These are phyloP conservation scores for Umbelopsis vinacea DNA, from an alignment of 192 early-diverging fungal genomes.

Conservation along the genomic window DNA sequence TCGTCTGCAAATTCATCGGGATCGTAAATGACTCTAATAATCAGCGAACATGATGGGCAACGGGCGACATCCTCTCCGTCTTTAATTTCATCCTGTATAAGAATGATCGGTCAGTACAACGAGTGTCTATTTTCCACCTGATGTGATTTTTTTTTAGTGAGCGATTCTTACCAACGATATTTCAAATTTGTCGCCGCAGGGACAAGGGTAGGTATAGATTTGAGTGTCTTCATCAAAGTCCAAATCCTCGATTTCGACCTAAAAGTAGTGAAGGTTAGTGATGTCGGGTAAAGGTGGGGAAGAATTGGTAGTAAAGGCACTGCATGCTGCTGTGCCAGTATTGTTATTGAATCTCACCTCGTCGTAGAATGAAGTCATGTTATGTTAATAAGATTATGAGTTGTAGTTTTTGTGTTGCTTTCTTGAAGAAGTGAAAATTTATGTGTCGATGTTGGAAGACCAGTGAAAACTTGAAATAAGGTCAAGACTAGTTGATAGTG, in stretches of 20 bases:
- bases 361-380: slow-evolving; percentile 57
- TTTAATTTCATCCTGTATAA: slow-evolving; percentile 66
- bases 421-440: background rate
- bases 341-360: slow-evolving; percentile 61
- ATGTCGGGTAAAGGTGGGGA: background rate
- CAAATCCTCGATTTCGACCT: slow-evolving; percentile 78
- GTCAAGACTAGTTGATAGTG: too few species aligned
- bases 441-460: too few species aligned
- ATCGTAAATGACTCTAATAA: slow-evolving; percentile 91
- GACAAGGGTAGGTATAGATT: slow-evolving; percentile 92
- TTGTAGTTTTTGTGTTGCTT: background rate
- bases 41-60: slow-evolving; percentile 93
- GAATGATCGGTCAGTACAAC: background rate
- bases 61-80: slow-evolving; percentile 87
- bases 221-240: slow-evolving; percentile 85
- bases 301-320: background rate
- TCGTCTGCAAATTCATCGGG: slow-evolving; percentile 64
- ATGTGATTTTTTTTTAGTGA: background rate
- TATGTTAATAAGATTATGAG: background rate
- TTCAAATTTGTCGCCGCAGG: slow-evolving; percentile 94
- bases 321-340: background rate
- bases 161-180: slow-evolving; percentile 68
- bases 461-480: too few species aligned
- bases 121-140: background rate
- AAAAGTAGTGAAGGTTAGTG: background rate